Base-by-base conservation (phyloP, 306 rosid genomes). In the Castanea crenata region DNA sequence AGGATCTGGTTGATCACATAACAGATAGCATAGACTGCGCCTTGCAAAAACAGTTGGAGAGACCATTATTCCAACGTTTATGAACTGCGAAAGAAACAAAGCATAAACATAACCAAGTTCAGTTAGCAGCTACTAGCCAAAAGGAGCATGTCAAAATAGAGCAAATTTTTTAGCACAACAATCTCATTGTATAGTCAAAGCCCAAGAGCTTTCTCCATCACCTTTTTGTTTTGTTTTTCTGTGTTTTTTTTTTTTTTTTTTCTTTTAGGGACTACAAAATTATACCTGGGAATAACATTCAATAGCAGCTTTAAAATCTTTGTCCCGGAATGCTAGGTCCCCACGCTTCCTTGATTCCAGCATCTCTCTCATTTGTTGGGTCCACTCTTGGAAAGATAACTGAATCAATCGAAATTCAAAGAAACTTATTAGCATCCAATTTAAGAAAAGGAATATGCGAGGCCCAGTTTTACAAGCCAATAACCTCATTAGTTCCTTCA, bases 351-450 rank as follows among this genome's bases (percentile, higher is more conserved):
- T 91, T 55, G 99, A 98, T 77, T 95, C 99, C 78, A 90, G 85
- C 94, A 90, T 93, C 81, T 95, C 98, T 88, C 96, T 88, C 97
- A 91, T 95, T 83, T 91, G 98, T 85, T 95, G 98, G 68, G 99
- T 95, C 99, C 99, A 95, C 88, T 95, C 99, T 91, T 95, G 99
- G 91, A 95, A 95, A 18, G 99, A 95, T 85, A 95, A 87, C 99
- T 95, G 90, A 76, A 84, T 81, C 84, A 74, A 76, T 65, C 65
- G 62, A 88, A 78, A 84, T 52, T 78, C 76, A 77, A 44, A 70
- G 71, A 65, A 84, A 87, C 49, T 27, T 80, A 71, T 83, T 20
- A 86, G 81, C 41, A 59, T 55, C 61, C 11, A 64, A 73, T 55
- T 73, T 57, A 73, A 79, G 64, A 74, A 80, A 44, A 71, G 76